Evolutionary conservation across 805 yeast genomes (phyloP).

Genomic region (Metschnikowia sp.): DNA sequence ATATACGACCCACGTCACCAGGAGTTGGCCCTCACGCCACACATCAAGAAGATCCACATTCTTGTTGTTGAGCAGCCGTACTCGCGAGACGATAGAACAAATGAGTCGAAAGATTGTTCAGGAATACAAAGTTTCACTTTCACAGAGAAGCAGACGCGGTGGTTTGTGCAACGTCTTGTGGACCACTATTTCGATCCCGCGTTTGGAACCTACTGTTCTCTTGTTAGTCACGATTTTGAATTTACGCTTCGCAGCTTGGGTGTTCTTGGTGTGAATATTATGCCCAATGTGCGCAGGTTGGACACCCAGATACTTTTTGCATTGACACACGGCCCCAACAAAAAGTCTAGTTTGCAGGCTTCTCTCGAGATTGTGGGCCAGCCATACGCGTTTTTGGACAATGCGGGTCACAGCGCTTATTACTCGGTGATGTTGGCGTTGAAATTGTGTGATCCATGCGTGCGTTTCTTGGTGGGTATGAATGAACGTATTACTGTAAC

Average conservation of each 20-base stretch:
- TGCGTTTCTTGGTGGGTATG: background rate
- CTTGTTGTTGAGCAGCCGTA: conserved; percentile 16
- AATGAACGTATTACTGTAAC: no score
- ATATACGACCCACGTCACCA: conserved; percentile 22
- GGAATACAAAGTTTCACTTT: conserved; percentile 18
- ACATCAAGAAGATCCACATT: conserved; percentile 18
- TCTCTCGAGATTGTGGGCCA: conserved; percentile 18
- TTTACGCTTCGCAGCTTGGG: conserved; percentile 14
- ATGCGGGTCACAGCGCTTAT: conserved; percentile 29
- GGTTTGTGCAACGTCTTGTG: conserved; percentile 11
- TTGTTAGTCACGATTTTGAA: conserved; percentile 19
- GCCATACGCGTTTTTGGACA: conserved; percentile 24
- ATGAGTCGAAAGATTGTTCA: conserved; percentile 18
- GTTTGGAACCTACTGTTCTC: background rate
- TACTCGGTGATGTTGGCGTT: conserved; percentile 24
- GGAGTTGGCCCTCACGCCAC: conserved; percentile 15
- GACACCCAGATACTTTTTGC: conserved; percentile 20
- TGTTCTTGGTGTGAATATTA: conserved; percentile 6
- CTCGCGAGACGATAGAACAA: conserved; percentile 20
- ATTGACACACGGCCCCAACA: conserved; percentile 11
- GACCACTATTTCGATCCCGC: conserved; percentile 12
- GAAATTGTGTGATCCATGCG: conserved; percentile 22
- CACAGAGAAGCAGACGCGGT: conserved; percentile 2
- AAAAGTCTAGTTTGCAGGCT: conserved; percentile 20
- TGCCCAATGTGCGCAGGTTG: conserved; percentile 5